Evolutionary conservation across 2,329 filamentous ascomycete genomes (phyloP), one percentile per base, ranked within the genome.

Genomic region (Clarireedia hainanense): DNA sequence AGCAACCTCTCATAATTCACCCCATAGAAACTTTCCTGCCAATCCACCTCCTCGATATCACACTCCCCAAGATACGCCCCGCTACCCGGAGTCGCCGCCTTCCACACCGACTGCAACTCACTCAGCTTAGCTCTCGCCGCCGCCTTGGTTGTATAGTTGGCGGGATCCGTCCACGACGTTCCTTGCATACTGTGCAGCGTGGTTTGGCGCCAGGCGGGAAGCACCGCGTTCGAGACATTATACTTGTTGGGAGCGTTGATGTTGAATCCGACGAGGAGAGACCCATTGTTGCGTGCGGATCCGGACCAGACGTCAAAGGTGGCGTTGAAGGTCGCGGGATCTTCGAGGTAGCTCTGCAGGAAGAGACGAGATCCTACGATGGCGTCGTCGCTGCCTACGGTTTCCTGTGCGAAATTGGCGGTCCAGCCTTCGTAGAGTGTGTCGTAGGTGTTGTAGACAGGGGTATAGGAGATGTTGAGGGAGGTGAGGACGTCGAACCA

Each of bases 281-380:
- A 42, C 3, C 23, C 52, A 23, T 48, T 34, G 14, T 42, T 15
- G 26, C 34, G 14, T 2, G 45, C 36, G 2, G 52, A 48, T 23
- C 45, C 24, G 36, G 34, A 66, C 60, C 73, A 67, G 14, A 63
- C 65, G 15, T 62, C 63, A 23, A 69, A 63, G 1, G 64, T 67
- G 3, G 53, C 57, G 20, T 65, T 61, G 43, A 67, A 69, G 1
- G 45, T 51, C 0, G 46, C 47, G 10, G 54, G 47, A 48, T 70
- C 65, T 17, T 65, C 63, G 64, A 69, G 74, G 58, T 72, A 72
- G 15, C 64, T 63, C 17, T 68, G 67, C 1, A 74, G 73, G 23
- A 76, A 70, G 12, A 76, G 66, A 4, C 74, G 71, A 7, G 69
- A 74, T 3, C 66, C 73, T 2, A 69, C 70, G 20, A 67, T 67